Conservation (phyloP, 2,329 filamentous ascomycete genomes). For the Hypoxylon sp. region DNA sequence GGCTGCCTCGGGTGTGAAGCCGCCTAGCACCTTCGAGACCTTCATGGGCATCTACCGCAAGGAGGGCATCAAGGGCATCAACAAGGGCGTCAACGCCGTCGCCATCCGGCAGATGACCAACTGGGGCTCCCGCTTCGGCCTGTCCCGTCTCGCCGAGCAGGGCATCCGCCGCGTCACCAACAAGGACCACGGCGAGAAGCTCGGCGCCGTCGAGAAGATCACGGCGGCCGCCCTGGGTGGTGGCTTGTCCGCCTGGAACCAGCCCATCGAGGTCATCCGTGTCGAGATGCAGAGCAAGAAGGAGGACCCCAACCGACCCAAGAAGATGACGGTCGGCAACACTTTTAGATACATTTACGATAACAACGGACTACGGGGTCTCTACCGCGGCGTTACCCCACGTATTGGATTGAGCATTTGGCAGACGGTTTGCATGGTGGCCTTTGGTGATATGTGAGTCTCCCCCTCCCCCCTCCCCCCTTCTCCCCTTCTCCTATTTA, state of each 20-base stretch:
- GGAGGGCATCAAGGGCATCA: constrained; percentile 95
- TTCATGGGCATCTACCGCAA: constrained; percentile 97
- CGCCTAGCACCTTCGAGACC: constrained; percentile 89
- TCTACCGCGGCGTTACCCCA: constrained; percentile 95
- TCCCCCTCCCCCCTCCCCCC: constrained; percentile 10
- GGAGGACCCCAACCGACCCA: constrained; percentile 94
- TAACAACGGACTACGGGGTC: constrained; percentile 85
- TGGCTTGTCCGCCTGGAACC: constrained; percentile 97
- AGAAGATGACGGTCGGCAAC: constrained; percentile 98
- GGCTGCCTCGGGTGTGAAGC: constrained; percentile 81
- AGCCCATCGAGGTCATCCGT: constrained; percentile 99
- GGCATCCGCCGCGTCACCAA: constrained; percentile 80
- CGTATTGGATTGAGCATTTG: constrained; percentile 95
- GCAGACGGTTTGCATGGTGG: constrained; percentile 99
- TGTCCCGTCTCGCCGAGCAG: constrained; percentile 88
- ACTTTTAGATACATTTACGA: constrained; percentile 87
- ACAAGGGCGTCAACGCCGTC: constrained; percentile 98
- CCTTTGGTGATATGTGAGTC: constrained; percentile 93
- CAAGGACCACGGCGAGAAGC: constrained; percentile 82
- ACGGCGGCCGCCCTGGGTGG: constrained; percentile 85
- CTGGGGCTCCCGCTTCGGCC: constrained; percentile 96
- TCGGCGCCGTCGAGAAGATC: constrained; percentile 86
- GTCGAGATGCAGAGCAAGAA: constrained; percentile 99
- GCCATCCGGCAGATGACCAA: constrained; percentile 99
- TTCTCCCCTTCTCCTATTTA: too few species aligned